Evolutionary conservation across 176 grass and related monocot species (phyloP), one percentile per base, ranked within the genome.

Genomic region (Alopecurus myosuroides): DNA sequence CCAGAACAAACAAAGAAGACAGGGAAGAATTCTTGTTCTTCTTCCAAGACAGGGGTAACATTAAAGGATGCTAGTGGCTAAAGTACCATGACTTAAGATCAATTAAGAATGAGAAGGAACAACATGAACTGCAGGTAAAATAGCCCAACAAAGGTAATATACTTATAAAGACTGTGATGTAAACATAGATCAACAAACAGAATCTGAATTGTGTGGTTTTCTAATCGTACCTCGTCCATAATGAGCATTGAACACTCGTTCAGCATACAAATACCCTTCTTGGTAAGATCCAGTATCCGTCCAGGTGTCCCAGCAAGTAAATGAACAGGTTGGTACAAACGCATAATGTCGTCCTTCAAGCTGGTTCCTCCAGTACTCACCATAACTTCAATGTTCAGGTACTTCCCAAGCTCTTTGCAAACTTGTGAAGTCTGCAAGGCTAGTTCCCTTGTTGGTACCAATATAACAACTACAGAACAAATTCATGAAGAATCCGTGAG

Each of bases 351-450:
- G 51, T 98, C 95, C 87, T 88, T 95, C 83, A 98, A 88, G 79
- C 95, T 98, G 57, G 95, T 98, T 76, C 95, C 95, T 78, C 95
- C 95, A 85, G 93, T 95, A 61, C 91, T 95, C 62, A 94, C 96
- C 96, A 98, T 98, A 73, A 95, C 87, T 76, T 98, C 66, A 69
- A 98, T 93, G 19, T 94, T 98, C 28, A 98, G 73, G 77, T 98
- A 92, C 44, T 98, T 98, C 14, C 93, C 96, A 14, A 98, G 91
- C 83, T 98, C 96, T 76, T 98, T 98, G 76, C 96, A 98, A 36
- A 98, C 96, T 94, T 98, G 96, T 55, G 93, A 98, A 55, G 96
- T 98, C 61, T 98, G 96, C 40, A 98, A 77, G 23, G 96, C 93
- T 82, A 98, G 78, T 73, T 98, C 96, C 81, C 96, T 93, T 83